phyloP scores from a whole-genome alignment of 495 filamentous ascomycete species.

The Trichoderma reesei region DNA sequence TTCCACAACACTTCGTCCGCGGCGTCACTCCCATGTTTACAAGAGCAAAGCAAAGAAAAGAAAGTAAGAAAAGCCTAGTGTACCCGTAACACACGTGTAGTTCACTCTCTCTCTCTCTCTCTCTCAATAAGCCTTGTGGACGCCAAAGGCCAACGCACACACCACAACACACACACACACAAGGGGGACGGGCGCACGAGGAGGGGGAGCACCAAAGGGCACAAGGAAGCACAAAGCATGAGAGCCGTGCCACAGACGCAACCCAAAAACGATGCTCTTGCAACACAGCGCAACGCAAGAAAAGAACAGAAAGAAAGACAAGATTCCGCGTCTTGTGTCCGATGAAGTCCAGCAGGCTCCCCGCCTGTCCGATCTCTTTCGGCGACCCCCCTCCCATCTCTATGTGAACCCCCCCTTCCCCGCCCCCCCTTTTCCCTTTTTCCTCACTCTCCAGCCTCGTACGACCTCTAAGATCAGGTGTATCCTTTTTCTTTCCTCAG shows the following conservation, averaged over 20 bases:
- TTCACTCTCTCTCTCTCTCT: no score
- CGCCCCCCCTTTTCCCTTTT: no score
- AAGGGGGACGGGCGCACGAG: no score
- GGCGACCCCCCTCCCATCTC: neutral
- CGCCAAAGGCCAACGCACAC: neutral
- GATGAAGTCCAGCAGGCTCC: conserved; percentile 9
- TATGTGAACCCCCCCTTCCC: no score
- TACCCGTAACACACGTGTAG: neutral
- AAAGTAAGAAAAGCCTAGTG: no score
- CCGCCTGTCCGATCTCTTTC: conserved; percentile 9
- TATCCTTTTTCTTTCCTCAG: no score
- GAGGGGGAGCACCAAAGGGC: neutral
- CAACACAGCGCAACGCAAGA: no score
- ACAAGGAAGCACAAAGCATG: neutral
- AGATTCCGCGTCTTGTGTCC: conserved; percentile 9
- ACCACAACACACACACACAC: neutral
- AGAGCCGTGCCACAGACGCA: neutral
- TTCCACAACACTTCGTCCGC: neutral
- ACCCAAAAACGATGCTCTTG: no score
- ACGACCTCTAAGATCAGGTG: neutral
- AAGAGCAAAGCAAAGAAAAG: no score
- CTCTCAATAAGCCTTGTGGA: neutral
- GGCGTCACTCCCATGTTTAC: neutral
- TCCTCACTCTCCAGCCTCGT: conserved; percentile 8
- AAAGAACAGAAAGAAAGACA: neutral